Conservation (phyloP, 306 rosid genomes). For the Hippophae rhamnoides region DNA sequence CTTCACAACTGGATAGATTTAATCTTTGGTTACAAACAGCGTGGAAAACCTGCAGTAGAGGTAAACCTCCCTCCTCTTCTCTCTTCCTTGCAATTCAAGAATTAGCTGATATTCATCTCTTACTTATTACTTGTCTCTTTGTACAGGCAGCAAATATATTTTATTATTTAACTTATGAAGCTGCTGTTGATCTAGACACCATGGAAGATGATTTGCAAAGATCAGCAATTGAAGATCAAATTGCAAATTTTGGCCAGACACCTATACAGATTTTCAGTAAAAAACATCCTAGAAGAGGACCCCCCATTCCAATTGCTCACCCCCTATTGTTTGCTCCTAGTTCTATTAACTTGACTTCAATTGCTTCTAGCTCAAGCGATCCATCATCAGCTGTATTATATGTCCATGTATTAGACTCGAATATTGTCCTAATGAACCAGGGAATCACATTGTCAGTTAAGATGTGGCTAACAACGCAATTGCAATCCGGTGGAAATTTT, state of each 20-base stretch:
- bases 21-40: constrained; percentile 93
- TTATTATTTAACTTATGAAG: constrained; percentile 90
- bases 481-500: constrained; percentile 92
- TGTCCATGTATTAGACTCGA: constrained; percentile 69
- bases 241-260: constrained; percentile 99
- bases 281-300: constrained; percentile 97
- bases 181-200: constrained; percentile 85
- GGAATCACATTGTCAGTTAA: constrained; percentile 74
- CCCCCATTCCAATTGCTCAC: constrained; percentile 94
- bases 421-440: constrained; percentile 71
- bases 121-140: constrained; percentile 6
- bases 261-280: constrained; percentile 90
- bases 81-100: constrained; percentile 3
- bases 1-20: constrained; percentile 97
- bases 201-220: constrained; percentile 94
- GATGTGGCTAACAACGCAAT: constrained; percentile 85
- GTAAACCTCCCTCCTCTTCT: constrained; percentile 25
- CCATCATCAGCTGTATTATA: constrained; percentile 49
- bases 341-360: constrained; percentile 78
- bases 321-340: constrained; percentile 85
- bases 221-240: constrained; percentile 93
- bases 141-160: constrained; percentile 85
- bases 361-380: constrained; percentile 45
- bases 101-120: constrained; percentile 3
- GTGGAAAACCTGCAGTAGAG: constrained; percentile 95